A percentile compares a stretch with the other conserved stretches of the same genome.
These are phyloP conservation scores for Trichoderma atroviride DNA, from an alignment of 2,329 filamentous ascomycete species.

Conservation along the genomic window DNA sequence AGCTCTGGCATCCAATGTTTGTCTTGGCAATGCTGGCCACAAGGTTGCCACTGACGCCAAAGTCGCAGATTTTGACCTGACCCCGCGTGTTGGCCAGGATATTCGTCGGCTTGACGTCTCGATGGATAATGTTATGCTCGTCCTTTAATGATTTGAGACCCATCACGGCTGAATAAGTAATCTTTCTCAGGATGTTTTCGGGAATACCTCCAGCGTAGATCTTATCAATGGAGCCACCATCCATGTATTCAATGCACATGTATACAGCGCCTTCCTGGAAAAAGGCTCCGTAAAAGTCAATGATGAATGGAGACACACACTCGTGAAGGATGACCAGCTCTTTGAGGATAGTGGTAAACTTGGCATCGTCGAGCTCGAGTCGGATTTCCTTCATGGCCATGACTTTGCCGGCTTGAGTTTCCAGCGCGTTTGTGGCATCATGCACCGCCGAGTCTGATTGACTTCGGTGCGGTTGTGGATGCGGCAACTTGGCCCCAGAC, in stretches of 20 bases:
- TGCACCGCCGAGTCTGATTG: slow-evolving; percentile 42
- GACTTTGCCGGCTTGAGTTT: slow-evolving; percentile 68
- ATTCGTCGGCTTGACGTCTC: slow-evolving; percentile 99
- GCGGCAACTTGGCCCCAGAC: slow-evolving; percentile 49
- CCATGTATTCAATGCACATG: slow-evolving; percentile 99
- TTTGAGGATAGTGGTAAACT: slow-evolving; percentile 96
- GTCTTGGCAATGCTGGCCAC: slow-evolving; percentile 98
- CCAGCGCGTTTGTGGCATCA: slow-evolving; percentile 36
- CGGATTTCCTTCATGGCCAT: slow-evolving; percentile 99
- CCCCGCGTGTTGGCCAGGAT: slow-evolving; percentile 88
- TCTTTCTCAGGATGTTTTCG: slow-evolving; percentile 84
- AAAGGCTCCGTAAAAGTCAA: slow-evolving; percentile 98
- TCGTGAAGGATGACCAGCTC: slow-evolving; percentile 95
- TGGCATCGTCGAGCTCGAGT: slow-evolving; percentile 91
- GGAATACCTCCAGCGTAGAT: slow-evolving; percentile 89
- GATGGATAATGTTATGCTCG: slow-evolving; percentile 98
- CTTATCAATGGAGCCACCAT: slow-evolving; percentile 96
- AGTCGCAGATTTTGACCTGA: slow-evolving; percentile 97
- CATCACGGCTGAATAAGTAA: slow-evolving; percentile 86
- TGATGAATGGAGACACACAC: slow-evolving; percentile 92
- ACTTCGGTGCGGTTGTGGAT: slow-evolving; percentile 44
- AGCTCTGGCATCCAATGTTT: slow-evolving; percentile 98
- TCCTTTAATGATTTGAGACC: slow-evolving; percentile 93
- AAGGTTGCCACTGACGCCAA: slow-evolving; percentile 93
- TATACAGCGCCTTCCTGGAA: slow-evolving; percentile 99